A percentile compares a stretch with the other conserved stretches of the same genome.
These are phyloP conservation scores for Ustilago shanxiensis DNA, from an alignment of 1,284 basidiomycete species.

Conservation along the genomic window DNA sequence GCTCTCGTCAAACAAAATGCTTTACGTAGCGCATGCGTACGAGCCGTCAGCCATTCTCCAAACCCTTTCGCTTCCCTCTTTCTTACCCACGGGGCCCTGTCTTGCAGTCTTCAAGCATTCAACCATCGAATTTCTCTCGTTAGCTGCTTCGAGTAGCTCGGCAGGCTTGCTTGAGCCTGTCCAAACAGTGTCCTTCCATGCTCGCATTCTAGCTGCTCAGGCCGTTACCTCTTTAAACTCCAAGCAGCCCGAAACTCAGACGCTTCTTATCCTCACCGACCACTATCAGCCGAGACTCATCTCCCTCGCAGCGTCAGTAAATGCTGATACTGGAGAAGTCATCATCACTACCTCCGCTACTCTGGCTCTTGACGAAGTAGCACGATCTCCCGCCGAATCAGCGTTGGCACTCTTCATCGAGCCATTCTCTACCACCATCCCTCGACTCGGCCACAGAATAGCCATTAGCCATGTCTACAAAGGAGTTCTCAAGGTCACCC, in stretches of 20 bases:
- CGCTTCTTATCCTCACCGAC: conserved; percentile 58
- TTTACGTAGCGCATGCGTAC: conserved; percentile 52
- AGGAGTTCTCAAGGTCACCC: conserved; percentile 50
- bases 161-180: conserved; percentile 36
- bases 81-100: conserved; percentile 45
- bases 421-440: conserved; percentile 8
- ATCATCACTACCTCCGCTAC: conserved; percentile 28
- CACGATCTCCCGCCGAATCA: conserved; percentile 55
- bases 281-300: conserved; percentile 56
- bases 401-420: conserved; percentile 44
- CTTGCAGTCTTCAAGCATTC: conserved; percentile 50
- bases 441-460: conserved; percentile 23
- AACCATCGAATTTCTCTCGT: conserved; percentile 46
- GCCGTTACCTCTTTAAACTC: conserved; percentile 19
- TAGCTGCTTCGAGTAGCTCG: conserved; percentile 10
- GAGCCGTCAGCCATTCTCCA: conserved; percentile 44
- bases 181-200: conserved; percentile 36
- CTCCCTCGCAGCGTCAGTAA: conserved; percentile 17
- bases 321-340: conserved; percentile 14
- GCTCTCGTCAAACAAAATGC: conserved; percentile 28
- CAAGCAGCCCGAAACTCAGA: conserved; percentile 5
- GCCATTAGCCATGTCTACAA: conserved; percentile 54
- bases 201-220: conserved; percentile 41
- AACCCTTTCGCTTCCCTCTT: conserved; percentile 33
- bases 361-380: conserved; percentile 53